phyloP scores from a whole-genome alignment of 1,284 basidiomycete genomes.

The Mycena citricolor region DNA sequence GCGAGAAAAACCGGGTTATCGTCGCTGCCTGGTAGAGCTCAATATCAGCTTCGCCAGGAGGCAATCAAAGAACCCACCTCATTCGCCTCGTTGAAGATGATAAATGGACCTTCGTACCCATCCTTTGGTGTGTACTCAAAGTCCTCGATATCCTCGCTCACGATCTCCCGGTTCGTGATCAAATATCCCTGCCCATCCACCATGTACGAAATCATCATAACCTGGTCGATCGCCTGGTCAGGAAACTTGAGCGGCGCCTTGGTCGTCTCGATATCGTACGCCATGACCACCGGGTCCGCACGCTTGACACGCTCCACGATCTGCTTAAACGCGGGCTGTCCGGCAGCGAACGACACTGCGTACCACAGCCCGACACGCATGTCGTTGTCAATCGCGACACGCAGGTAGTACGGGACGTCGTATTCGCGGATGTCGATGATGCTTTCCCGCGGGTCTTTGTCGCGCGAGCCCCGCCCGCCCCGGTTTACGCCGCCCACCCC shows the following conservation, averaged over 20 bases:
- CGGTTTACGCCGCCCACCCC: constrained; percentile 47
- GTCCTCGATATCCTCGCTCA: constrained; percentile 96
- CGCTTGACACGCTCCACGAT: constrained; percentile 91
- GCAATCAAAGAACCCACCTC: constrained; percentile 58
- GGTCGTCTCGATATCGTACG: constrained; percentile 98
- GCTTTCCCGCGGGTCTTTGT: constrained; percentile 83
- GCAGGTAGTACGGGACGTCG: constrained; percentile 97
- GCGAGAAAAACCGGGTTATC: constrained; percentile 89
- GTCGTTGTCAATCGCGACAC: constrained; percentile 98
- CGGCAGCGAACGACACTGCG: constrained; percentile 79
- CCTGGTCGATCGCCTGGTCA: constrained; percentile 92
- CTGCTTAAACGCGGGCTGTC: constrained; percentile 74
- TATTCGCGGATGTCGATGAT: constrained; percentile 96
- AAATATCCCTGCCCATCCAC: constrained; percentile 95
- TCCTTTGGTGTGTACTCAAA: constrained; percentile 99
- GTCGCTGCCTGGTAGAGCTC: constrained; percentile 56
- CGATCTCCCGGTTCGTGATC: constrained; percentile 97
- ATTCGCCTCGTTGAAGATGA: constrained; percentile 92
- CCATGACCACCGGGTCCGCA: constrained; percentile 99
- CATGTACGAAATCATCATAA: constrained; percentile 99
- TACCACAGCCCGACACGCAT: constrained; percentile 99
- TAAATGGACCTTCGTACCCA: constrained; percentile 97
- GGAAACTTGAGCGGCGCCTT: constrained; percentile 99
- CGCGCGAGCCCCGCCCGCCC: constrained; percentile 41
- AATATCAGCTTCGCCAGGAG: not conserved